Conservation (phyloP, 2,329 filamentous ascomycete species). For the Coniochaeta hoffmannii region DNA sequence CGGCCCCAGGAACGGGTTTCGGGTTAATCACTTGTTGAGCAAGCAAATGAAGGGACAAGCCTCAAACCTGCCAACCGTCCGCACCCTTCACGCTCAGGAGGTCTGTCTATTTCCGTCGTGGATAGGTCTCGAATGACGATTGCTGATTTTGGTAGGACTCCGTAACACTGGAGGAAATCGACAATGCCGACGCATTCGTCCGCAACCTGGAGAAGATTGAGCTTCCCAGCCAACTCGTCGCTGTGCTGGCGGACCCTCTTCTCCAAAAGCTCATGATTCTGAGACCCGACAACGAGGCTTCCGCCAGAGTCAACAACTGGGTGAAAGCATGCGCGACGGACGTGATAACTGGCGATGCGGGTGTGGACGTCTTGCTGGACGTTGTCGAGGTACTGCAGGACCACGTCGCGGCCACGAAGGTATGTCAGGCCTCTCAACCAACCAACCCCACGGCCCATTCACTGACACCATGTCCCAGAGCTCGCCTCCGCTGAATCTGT, state of each 20-base stretch:
- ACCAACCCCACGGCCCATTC: too few relatives aligned
- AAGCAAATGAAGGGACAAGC: conserved; percentile 37
- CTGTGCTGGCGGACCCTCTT: conserved; percentile 66
- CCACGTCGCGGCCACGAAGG: conserved; percentile 51
- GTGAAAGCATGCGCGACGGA: conserved; percentile 48
- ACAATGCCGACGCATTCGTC: conserved; percentile 62
- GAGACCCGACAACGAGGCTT: conserved; percentile 44
- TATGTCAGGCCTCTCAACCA: too few relatives aligned
- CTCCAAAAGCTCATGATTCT: conserved; percentile 71
- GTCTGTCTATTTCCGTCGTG: conserved; percentile 26
- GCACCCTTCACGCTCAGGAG: conserved; percentile 67
- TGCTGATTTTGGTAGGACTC: conserved; percentile 36
- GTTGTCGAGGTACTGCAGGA: conserved; percentile 48
- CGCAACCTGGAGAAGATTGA: conserved; percentile 70
- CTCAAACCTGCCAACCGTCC: conserved; percentile 57
- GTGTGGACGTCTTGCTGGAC: conserved; percentile 40
- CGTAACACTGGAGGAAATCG: conserved; percentile 69
- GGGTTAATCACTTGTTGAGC: conserved; percentile 48
- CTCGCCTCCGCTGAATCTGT: conserved; percentile 41
- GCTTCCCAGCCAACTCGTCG: conserved; percentile 73
- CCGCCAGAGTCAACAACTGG: conserved; percentile 52
- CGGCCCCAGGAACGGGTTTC: conserved; percentile 48
- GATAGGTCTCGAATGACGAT: conserved; percentile 20
- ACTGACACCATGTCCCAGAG: conserved; percentile 23
- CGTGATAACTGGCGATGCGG: conserved; percentile 42